phyloP scores from a whole-genome alignment of 2,329 filamentous ascomycete genomes.

The Aspergillus awamori region DNA sequence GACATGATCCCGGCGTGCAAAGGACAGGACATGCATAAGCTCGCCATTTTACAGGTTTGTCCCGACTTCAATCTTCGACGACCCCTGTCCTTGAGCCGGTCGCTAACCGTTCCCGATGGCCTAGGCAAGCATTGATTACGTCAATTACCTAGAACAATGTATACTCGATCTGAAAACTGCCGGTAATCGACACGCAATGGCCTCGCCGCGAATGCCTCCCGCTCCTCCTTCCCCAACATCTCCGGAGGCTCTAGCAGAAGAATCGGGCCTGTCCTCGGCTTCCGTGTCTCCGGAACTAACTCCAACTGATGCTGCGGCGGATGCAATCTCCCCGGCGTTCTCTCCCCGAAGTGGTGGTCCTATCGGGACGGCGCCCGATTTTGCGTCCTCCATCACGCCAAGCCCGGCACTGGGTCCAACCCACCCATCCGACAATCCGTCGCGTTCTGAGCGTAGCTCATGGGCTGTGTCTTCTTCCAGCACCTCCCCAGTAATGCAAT shows the following conservation, averaged over 20 bases:
- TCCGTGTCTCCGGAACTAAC: conserved; percentile 41
- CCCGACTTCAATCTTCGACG: conserved; percentile 1
- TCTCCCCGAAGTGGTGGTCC: conserved; percentile 35
- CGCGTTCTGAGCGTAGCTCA: conserved; percentile 26
- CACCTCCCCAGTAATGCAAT: conserved; percentile 29
- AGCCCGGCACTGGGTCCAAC: conserved; percentile 40
- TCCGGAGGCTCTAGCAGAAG: conserved; percentile 34
- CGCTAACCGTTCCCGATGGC: conserved; percentile 9
- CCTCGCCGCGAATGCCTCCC: conserved; percentile 19
- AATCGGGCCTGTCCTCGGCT: conserved; percentile 34
- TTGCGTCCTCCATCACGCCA: conserved; percentile 38
- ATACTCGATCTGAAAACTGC: conserved; percentile 73
- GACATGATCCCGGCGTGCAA: conserved; percentile 92
- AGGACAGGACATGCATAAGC: conserved; percentile 96
- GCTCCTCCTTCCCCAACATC: conserved; percentile 42
- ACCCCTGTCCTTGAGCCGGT: conserved; percentile 7
- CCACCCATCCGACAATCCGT: conserved; percentile 24
- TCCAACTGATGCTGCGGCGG: conserved; percentile 25
- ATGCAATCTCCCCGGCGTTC: conserved; percentile 37
- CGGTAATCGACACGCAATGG: conserved; percentile 26
- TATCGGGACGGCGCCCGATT: conserved; percentile 25
- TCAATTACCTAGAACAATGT: conserved; percentile 90
- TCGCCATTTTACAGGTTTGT: conserved; percentile 86
- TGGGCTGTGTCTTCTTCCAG: conserved; percentile 27
- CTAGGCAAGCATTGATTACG: conserved; percentile 93